Evolutionary conservation across 495 filamentous ascomycete species (phyloP).

Genomic region (Cryomyces minteri): DNA sequence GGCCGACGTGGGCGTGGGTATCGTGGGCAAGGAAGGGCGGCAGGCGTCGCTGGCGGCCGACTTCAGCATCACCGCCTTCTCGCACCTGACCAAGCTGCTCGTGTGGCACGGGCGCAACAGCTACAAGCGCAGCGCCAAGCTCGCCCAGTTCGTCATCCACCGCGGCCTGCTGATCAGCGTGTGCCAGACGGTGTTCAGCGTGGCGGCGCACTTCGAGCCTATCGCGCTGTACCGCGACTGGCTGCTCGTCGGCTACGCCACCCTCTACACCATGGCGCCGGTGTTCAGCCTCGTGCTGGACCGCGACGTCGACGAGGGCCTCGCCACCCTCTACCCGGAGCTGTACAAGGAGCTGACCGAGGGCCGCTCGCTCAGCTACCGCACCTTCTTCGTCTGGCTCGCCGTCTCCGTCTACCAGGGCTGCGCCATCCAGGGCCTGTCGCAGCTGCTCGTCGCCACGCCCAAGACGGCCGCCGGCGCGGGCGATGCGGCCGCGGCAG

Average conservation of each 20-base stretch:
- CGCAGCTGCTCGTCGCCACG: slow-evolving; percentile 60
- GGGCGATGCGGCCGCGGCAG: slow-evolving; percentile 17
- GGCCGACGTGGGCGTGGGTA: slow-evolving; percentile 92
- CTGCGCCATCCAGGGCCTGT: slow-evolving; percentile 77
- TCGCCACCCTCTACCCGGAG: slow-evolving; percentile 91
- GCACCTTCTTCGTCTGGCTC: slow-evolving; percentile 96
- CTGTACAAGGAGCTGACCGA: slow-evolving; percentile 89
- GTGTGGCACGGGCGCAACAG: slow-evolving; percentile 97
- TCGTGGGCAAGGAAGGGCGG: slow-evolving; percentile 92
- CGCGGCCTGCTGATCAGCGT: slow-evolving; percentile 87
- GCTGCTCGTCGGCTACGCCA: slow-evolving; percentile 94
- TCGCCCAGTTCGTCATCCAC: slow-evolving; percentile 97
- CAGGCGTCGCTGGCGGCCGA: slow-evolving; percentile 92
- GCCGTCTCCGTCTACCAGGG: slow-evolving; percentile 90
- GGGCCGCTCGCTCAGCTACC: slow-evolving; percentile 69
- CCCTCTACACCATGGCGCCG: slow-evolving; percentile 84
- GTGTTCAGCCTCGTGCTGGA: slow-evolving; percentile 96
- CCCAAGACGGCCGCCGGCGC: slow-evolving; percentile 28
- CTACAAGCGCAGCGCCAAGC: slow-evolving; percentile 89
- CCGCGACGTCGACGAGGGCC: slow-evolving; percentile 78
- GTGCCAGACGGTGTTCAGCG: slow-evolving; percentile 94
- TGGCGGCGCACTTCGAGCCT: slow-evolving; percentile 77
- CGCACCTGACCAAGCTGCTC: slow-evolving; percentile 86
- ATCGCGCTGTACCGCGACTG: slow-evolving; percentile 88
- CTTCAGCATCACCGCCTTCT: slow-evolving; percentile 89